Evolutionary conservation across 208 protist species (phyloP), one percentile per base, ranked within the genome.

Genomic region (Acanthamoeba lenticulata): DNA sequence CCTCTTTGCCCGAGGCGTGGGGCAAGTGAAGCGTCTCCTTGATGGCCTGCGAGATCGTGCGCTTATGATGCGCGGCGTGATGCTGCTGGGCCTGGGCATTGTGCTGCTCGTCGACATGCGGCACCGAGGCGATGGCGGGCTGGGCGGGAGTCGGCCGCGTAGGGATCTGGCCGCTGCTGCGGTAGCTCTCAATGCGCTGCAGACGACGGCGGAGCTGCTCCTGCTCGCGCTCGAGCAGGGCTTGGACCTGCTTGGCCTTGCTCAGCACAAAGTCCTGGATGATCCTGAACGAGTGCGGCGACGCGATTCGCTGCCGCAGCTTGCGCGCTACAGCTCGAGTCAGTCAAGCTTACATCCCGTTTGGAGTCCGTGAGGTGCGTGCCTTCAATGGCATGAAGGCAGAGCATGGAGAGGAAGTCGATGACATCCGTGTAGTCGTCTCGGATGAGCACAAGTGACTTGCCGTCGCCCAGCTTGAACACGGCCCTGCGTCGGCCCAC

Each of bases 311-410:
- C 38, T 77, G 67, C 0, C 67, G 67, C 67, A 77, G 67, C 38
- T 77, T 77, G 67, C 67, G 67, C 9, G 67, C 67, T n/a, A n/a
- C n/a, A n/a, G n/a, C n/a, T n/a, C n/a, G n/a, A n/a, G n/a, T n/a
- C n/a, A n/a, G n/a, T n/a, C n/a, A n/a, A n/a, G n/a, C n/a, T n/a
- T n/a, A n/a, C n/a, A n/a, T n/a, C n/a, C n/a, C n/a, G n/a, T n/a
- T n/a, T n/a, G n/a, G n/a, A n/a, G n/a, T n/a, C n/a, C n/a, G n/a
- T n/a, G n/a, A n/a, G n/a, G n/a, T n/a, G n/a, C n/a, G n/a, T n/a
- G n/a, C n/a, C n/a, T 94, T 98, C 98, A 89, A 98, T 98, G 49
- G 98, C 97, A 95, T 98, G 98, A 13, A 98, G 96, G 91, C 97
- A 98, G 36, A 98, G 95, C 96, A 98, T 98, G 15, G 97, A 97